Base-by-base conservation (phyloP, 495 filamentous ascomycete species). In the Podospora fimiseda region DNA sequence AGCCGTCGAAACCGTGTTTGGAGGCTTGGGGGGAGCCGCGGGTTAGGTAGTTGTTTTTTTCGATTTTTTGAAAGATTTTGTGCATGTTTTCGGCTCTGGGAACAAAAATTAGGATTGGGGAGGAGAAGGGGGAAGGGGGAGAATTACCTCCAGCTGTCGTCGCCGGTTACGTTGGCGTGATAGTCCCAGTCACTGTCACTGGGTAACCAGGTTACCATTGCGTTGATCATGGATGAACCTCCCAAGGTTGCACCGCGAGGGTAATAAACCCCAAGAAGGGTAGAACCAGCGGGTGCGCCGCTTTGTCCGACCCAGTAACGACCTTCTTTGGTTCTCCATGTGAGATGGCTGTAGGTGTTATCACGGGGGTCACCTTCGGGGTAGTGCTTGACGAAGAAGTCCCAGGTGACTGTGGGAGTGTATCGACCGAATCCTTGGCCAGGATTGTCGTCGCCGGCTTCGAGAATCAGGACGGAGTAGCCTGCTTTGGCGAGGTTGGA, bases 401-500 rank as follows among this genome's bases (percentile, higher is more conserved):
- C 67, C 67, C 65, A 70, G 1, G 65, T 68, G 8, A 70, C 57
- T n/a, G 63, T 53, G 2, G 67, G 67, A 19, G 64, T 61, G 50
- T 68, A 68, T 8, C 56, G 50, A 0, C 61, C 66, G 43, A 66
- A 61, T 16, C 60, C 58, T 15, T 43, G 43, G 18, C 59, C 53
- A 1, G 61, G 58, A 55, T 56, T 62, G 33, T 81, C 78, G 52
- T 79, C 73, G 27, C 81, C 81, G 7, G 81, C 77, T 50, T 85
- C 81, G 42, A 84, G 64, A 1, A 85, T 57, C 5, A 84, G 71
- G 1, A 78, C 76, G 23, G 70, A 78, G 57, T 78, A 72, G 9
- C 77, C 79, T 11, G 76, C 77, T 30, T 74, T 72, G n/a, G 80
- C 81, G 4, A 84, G 72, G 40, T 76, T 74, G 23, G 71, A 70